These are phyloP conservation scores for Pestalotiopsis sp. DNA, from an alignment of 2,329 filamentous ascomycete species.

Conservation along the genomic window DNA sequence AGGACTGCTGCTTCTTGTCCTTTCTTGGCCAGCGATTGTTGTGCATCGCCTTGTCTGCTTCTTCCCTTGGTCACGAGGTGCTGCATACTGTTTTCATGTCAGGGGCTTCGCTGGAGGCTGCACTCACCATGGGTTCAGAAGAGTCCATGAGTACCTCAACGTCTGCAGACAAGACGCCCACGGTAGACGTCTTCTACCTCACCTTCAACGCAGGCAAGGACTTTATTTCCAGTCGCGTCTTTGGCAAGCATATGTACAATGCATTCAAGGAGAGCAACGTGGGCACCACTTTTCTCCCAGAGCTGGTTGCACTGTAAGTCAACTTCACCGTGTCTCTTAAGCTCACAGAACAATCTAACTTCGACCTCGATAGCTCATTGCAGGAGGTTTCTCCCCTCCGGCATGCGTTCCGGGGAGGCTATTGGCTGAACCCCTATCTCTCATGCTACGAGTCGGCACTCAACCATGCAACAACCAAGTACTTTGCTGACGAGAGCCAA, in stretches of 20 bases:
- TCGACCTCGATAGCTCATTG: conserved; percentile 60
- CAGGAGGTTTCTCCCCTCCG: conserved; percentile 89
- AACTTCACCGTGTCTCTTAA: neutral
- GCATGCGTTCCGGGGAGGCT: conserved; percentile 83
- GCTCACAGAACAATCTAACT: conserved; percentile 14
- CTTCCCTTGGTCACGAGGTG: neutral
- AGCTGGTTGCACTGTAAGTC: conserved; percentile 61
- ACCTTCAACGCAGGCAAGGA: conserved; percentile 89
- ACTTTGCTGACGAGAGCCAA: conserved; percentile 22
- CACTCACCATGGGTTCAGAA: neutral
- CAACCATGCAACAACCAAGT: conserved; percentile 63
- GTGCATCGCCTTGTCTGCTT: neutral
- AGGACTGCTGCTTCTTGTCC: neutral
- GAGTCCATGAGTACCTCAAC: conserved; percentile 11
- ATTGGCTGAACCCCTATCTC: conserved; percentile 77
- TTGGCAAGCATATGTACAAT: conserved; percentile 70
- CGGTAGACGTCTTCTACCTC: conserved; percentile 74
- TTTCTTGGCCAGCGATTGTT: neutral
- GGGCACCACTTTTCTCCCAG: conserved; percentile 44
- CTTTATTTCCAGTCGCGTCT: conserved; percentile 68
- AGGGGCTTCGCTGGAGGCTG: conserved; percentile 19
- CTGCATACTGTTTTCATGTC: neutral
- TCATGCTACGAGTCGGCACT: conserved; percentile 72
- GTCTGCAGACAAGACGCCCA: conserved; percentile 44
- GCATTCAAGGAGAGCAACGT: conserved; percentile 51